phyloP scores from a whole-genome alignment of 225 moss, liverwort and hornwort species.

The Ulota crispa region DNA sequence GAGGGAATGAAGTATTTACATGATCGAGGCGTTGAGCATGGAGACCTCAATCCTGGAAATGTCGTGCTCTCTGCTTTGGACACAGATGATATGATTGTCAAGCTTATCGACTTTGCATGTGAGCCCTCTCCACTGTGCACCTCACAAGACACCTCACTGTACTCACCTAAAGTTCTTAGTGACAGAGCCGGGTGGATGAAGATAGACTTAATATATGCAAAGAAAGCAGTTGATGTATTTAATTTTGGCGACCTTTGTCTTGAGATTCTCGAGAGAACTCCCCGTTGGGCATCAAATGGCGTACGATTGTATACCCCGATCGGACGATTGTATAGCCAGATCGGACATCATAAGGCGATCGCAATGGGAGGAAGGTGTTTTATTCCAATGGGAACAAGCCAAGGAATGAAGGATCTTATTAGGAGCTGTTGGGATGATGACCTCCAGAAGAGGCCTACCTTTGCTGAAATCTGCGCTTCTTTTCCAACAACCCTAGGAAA shows the following conservation, averaged over 20 bases:
- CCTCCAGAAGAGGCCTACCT: accelerated
- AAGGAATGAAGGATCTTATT: no score
- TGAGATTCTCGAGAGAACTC: background rate
- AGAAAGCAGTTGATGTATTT: background rate
- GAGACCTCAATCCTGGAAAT: background rate
- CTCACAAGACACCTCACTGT: accelerated
- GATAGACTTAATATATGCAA: accelerated
- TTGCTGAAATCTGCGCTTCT: background rate
- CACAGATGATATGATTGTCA: background rate
- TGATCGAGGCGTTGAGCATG: background rate
- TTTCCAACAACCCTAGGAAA: no score
- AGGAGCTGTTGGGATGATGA: background rate
- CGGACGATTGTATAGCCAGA: no score
- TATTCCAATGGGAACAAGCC: no score
- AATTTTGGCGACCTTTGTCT: background rate
- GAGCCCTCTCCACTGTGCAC: accelerated
- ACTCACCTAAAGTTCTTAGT: background rate
- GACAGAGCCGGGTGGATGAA: accelerated
- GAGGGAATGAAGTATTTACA: background rate
- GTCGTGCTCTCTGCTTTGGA: background rate
- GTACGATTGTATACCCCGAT: no score
- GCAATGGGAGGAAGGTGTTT: accelerated
- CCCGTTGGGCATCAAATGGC: no score
- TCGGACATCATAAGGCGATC: no score
- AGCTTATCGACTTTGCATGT: background rate